phyloP scores from a whole-genome alignment of 1,284 basidiomycete species.

The Fistulinella cinereoalba region DNA sequence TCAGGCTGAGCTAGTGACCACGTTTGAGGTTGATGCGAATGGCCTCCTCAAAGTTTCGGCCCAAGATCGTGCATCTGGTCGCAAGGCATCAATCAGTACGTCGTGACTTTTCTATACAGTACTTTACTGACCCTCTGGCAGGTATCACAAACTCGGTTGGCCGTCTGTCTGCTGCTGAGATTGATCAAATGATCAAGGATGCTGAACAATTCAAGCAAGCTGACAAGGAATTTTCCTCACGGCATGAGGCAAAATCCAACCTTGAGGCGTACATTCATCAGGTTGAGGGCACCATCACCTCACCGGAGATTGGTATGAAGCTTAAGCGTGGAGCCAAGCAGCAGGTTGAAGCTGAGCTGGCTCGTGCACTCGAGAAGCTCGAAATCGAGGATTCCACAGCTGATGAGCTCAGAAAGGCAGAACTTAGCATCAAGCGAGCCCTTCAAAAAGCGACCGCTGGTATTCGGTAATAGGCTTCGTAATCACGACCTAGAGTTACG shows the following conservation, averaged over 20 bases:
- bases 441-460: constrained; percentile 93
- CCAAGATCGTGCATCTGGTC: constrained; percentile 91
- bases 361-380: constrained; percentile 93
- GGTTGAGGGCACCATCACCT: constrained; percentile 90
- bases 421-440: constrained; percentile 89
- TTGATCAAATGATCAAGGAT: constrained; percentile 98
- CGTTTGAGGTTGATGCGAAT: constrained; percentile 97
- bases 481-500: constrained; percentile 17
- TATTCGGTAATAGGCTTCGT: constrained; percentile 55
- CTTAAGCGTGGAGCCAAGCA: constrained; percentile 93
- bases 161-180: constrained; percentile 91
- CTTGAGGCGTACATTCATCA: constrained; percentile 95
- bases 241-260: constrained; percentile 95
- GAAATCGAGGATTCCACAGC: constrained; percentile 91
- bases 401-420: constrained; percentile 92
- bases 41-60: constrained; percentile 95
- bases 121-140: constrained; percentile 32
- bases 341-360: constrained; percentile 93
- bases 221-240: constrained; percentile 95
- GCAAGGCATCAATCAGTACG: constrained; percentile 93
- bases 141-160: constrained; percentile 95
- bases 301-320: constrained; percentile 94
- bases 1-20: constrained; percentile 93
- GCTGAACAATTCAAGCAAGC: constrained; percentile 95
- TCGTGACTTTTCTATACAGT: constrained; percentile 12